phyloP scores from a whole-genome alignment of 192 early-diverging fungal genomes.

The Umbelopsis ramanniana region DNA sequence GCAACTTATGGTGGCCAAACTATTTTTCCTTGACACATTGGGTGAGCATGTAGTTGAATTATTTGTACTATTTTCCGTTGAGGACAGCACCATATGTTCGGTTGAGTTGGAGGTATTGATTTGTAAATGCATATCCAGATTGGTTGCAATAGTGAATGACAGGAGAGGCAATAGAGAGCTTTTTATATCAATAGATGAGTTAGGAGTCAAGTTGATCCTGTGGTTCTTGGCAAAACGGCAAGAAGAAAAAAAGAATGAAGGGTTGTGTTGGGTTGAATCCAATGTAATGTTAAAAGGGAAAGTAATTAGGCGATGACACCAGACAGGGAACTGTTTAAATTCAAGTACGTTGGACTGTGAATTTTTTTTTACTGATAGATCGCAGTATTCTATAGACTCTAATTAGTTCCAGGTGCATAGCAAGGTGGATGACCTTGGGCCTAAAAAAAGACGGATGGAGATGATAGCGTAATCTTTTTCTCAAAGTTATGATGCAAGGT shows the following conservation, averaged over 20 bases:
- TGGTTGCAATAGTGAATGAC: background rate
- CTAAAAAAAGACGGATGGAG: background rate
- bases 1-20: background rate
- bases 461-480: background rate
- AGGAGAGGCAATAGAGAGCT: background rate
- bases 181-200: background rate
- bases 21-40: background rate
- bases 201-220: background rate
- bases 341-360: background rate
- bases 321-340: background rate
- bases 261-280: background rate
- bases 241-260: background rate
- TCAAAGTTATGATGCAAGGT: background rate
- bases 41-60: background rate
- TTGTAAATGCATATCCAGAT: background rate
- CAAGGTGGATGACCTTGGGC: background rate
- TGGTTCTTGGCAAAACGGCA: background rate
- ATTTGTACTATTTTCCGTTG: background rate
- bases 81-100: too few relatives aligned
- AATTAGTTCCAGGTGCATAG: conserved; percentile 2
- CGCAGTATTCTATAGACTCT: background rate
- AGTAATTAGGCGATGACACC: background rate
- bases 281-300: background rate
- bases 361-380: background rate
- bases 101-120: background rate